Conservation (phyloP, 257 asterid genomes). For the Nemophila menziesii region DNA sequence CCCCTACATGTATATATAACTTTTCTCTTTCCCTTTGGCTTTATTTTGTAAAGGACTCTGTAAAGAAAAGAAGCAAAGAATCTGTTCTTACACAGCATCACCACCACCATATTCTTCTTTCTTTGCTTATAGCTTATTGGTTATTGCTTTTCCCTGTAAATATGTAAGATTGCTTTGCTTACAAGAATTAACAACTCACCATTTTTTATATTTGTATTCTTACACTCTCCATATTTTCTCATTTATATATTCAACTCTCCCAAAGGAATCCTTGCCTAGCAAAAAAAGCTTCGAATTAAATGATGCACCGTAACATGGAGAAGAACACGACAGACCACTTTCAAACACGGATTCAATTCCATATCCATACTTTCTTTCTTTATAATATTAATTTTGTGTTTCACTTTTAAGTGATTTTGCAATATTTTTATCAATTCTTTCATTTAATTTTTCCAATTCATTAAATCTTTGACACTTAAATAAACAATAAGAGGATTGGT, state of each 20-base stretch:
- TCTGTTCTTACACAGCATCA: slow-evolving; percentile 32
- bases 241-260: slow-evolving; percentile 3
- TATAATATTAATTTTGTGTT: background rate
- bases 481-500: slow-evolving; percentile 33
- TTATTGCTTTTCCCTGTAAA: slow-evolving; percentile 45
- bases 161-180: slow-evolving; percentile 73
- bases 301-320: too few species aligned
- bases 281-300: too few species aligned
- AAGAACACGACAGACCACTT: too few species aligned
- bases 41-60: too few species aligned
- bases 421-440: background rate
- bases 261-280: too few species aligned
- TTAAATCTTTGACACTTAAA: slow-evolving; percentile 1
- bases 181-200: slow-evolving; percentile 42
- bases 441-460: background rate
- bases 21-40: too few species aligned
- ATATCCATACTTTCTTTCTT: background rate
- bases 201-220: too few species aligned
- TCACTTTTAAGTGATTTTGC: slow-evolving; percentile 9
- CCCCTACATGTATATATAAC: too few species aligned
- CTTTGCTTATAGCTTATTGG: too few species aligned
- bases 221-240: slow-evolving; percentile 19
- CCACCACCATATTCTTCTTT: too few species aligned
- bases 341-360: too few species aligned
- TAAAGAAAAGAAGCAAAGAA: slow-evolving; percentile 67